phyloP scores from a whole-genome alignment of 352 stramenopile genomes.

The Phytopythium montanum region DNA sequence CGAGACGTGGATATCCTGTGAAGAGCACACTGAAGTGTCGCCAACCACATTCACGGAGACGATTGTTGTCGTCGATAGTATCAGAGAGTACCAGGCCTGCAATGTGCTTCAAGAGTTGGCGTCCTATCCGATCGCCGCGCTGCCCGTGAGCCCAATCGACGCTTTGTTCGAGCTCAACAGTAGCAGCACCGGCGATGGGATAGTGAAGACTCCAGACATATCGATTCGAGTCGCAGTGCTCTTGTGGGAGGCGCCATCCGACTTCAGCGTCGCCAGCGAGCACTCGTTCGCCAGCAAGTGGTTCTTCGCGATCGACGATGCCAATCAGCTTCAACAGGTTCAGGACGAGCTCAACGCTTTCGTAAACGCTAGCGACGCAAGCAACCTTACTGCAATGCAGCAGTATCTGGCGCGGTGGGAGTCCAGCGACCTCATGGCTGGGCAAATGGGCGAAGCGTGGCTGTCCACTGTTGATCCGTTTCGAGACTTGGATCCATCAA shows the following conservation, averaged over 20 bases:
- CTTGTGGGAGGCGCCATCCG: constrained; percentile 25
- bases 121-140: constrained; percentile 5
- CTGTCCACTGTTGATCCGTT: constrained; percentile 19
- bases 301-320: constrained; percentile 38
- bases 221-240: constrained; percentile 33
- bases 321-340: constrained; percentile 10
- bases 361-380: constrained; percentile 6
- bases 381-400: constrained; percentile 22
- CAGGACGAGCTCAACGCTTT: constrained; percentile 19
- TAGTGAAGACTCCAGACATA: constrained; percentile 16
- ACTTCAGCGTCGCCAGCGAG: constrained; percentile 36
- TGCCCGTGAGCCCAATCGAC: constrained; percentile 27
- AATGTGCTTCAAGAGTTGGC: constrained; percentile 47
- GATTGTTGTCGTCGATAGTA: constrained; percentile 21
- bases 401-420: constrained; percentile 49
- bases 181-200: not conserved
- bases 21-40: constrained; percentile 6
- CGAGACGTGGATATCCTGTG: constrained; percentile 39
- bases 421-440: constrained; percentile 28
- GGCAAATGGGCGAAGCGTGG: constrained; percentile 33
- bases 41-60: constrained; percentile 24
- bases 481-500: constrained; percentile 40
- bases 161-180: constrained; percentile 57
- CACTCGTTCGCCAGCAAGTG: constrained; percentile 38
- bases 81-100: constrained; percentile 38